Conservation (phyloP, 805 yeast species). For the Spencermartinsiella europaea region DNA sequence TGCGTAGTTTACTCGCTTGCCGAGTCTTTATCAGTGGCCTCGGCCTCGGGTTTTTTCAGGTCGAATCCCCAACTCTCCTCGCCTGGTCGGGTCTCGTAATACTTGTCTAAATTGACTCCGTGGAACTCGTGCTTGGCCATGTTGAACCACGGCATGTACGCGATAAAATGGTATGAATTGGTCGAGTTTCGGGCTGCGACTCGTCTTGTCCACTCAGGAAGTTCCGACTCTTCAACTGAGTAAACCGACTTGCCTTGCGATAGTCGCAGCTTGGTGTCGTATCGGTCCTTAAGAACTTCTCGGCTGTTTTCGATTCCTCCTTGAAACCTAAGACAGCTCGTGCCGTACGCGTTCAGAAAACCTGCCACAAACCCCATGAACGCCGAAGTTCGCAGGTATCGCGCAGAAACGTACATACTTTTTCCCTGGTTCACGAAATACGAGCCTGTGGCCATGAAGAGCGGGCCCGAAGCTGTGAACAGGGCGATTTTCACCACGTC, state of each 20-base stretch:
- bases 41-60: constrained; percentile 13
- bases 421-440: constrained; percentile 47
- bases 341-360: constrained; percentile 61
- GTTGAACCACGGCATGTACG: constrained; percentile 78
- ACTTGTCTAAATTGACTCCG: constrained; percentile 64
- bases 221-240: constrained; percentile 45
- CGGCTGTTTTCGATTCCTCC: constrained; percentile 69
- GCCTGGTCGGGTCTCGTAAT: constrained; percentile 44
- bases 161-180: constrained; percentile 54
- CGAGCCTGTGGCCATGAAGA: constrained; percentile 41
- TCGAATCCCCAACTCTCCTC: constrained; percentile 54
- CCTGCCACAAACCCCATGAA: constrained; percentile 68
- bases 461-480: constrained; percentile 47
- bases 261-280: constrained; percentile 61
- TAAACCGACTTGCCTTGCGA: constrained; percentile 63
- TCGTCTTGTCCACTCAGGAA: constrained; percentile 66
- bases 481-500: constrained; percentile 54
- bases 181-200: constrained; percentile 74
- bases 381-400: constrained; percentile 56
- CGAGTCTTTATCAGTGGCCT: too few relatives aligned
- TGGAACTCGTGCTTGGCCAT: constrained; percentile 76
- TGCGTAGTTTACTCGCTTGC: too few relatives aligned
- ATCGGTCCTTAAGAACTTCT: constrained; percentile 70
- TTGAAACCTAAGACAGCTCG: constrained; percentile 67
- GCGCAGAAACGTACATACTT: constrained; percentile 44